A percentile compares a stretch with the other conserved stretches of the same genome.
Evolutionary conservation across 345 rosid genomes (phyloP).

Genomic region (Dimocarpus longan): DNA sequence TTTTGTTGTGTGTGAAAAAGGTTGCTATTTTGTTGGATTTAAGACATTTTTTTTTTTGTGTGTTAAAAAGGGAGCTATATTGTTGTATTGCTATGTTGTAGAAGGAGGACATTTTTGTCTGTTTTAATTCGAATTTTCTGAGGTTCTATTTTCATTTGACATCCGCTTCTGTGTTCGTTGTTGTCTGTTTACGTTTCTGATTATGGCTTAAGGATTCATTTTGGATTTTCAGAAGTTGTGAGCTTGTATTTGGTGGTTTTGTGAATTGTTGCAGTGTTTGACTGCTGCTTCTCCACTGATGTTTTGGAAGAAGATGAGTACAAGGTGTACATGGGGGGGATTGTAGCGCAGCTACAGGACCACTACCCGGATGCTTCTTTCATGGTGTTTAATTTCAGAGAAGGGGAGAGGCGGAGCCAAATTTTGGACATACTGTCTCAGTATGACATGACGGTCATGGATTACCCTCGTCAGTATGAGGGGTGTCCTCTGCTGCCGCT

Average conservation of each 20-base stretch:
- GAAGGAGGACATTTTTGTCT: no score
- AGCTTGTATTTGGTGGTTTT: background rate
- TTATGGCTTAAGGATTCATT: no score
- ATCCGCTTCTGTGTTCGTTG: background rate
- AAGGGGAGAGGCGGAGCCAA: conserved; percentile 90
- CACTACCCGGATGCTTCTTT: conserved; percentile 93
- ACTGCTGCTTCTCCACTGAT: conserved; percentile 97
- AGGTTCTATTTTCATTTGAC: no score
- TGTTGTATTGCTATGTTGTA: no score
- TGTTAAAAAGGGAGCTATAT: no score
- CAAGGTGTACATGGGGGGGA: conserved; percentile 89
- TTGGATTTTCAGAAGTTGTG: no score
- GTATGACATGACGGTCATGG: conserved; percentile 98
- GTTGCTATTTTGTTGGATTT: background rate
- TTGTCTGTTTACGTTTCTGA: background rate
- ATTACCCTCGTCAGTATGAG: conserved; percentile 92
- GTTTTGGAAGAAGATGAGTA: conserved; percentile 93
- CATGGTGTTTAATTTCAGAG: conserved; percentile 97
- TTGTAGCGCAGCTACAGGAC: conserved; percentile 93
- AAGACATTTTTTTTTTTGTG: no score
- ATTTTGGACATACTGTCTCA: conserved; percentile 81
- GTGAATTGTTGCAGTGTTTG: conserved; percentile 76
- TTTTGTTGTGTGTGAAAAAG: background rate
- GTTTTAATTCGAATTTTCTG: no score
- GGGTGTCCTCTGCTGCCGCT: conserved; percentile 84